Base-by-base conservation (phyloP, 257 asterid genomes). In the Coffea canephora region DNA sequence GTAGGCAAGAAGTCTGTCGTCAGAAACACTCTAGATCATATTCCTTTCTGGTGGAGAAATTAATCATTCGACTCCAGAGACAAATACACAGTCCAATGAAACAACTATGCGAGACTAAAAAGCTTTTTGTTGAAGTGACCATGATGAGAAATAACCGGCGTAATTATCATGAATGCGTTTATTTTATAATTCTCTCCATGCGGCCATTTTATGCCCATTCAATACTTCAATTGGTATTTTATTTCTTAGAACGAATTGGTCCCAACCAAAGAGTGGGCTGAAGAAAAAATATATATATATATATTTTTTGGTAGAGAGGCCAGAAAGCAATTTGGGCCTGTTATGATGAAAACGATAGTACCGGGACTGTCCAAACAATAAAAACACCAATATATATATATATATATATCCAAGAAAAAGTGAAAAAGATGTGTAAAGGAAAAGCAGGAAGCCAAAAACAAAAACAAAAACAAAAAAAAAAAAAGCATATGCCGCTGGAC, bases 351-450 rank as follows among this genome's bases (percentile, higher is more conserved):
- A 65, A 65, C 1, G 39, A 65, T 65, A 11, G 43, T 10, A 27
- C 41, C 25, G 69, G 69, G 43, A 65, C 69, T 65, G 69, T 65
- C 41, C 23, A 31, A 14, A 57, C 7, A 76, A 45, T 59, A 64
- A 64, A 25, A 75, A 46, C n/a, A 1, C 43, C 43, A 39, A 31
- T 54, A 59, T 10, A 73, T n/a, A 62, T 62, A 52, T 18, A 1
- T n/a, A n/a, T 31, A 31, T 31, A 31, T 31, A 31, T 8, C 34
- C 18, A 15, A 0, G 27, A 3, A 19, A 55, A 70, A 36, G 69
- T 18, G 6, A 15, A 31, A 74, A 68, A 74, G 75, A 34, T 48
- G 66, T 9, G 48, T 16, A 74, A 74, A 79, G 78, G 11, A 74
- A 80, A 73, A 74, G 79, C 39, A 39, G 54, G 79, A 21, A 34